Percentiles rank a stretch among this genome's conserved stretches.
phyloP scores from a whole-genome alignment of 2,329 filamentous ascomycete genomes.

The Trichophyton verrucosum region DNA sequence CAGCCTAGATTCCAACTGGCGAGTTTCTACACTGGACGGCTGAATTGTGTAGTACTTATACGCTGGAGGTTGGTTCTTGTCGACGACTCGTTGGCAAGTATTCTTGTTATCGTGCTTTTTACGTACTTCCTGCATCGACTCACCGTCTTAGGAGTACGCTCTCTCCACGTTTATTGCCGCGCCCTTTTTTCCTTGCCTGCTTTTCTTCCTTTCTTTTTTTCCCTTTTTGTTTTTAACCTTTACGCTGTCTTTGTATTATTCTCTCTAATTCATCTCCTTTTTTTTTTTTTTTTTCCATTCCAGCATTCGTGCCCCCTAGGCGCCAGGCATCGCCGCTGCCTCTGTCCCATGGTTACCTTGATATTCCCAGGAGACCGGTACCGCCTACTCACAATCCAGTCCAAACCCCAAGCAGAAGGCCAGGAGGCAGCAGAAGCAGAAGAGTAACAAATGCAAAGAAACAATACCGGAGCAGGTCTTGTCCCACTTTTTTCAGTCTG shows the following conservation, averaged over 20 bases:
- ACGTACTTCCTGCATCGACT: neutral
- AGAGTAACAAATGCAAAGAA: neutral
- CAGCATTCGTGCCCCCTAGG: neutral
- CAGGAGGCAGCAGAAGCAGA: neutral
- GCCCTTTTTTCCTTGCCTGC: neutral
- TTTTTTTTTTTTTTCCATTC: neutral
- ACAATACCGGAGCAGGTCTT: neutral
- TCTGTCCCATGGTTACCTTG: neutral
- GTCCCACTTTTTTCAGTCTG: neutral
- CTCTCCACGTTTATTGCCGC: neutral
- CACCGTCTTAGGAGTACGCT: neutral
- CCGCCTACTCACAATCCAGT: neutral
- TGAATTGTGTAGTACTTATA: neutral
- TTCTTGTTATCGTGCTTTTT: neutral
- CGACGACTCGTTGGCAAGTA: neutral
- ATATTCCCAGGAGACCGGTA: slow-evolving; percentile 2
- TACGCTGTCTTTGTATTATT: neutral
- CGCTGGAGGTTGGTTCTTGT: neutral
- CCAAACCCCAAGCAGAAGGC: neutral
- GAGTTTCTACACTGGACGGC: neutral
- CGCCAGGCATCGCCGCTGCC: neutral
- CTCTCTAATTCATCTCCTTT: neutral
- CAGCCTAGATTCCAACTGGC: neutral
- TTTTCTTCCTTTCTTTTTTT: neutral
- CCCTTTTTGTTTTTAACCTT: no score